Evolutionary conservation across 805 yeast species (phyloP).

Genomic region (Suhomyces emberorum): DNA sequence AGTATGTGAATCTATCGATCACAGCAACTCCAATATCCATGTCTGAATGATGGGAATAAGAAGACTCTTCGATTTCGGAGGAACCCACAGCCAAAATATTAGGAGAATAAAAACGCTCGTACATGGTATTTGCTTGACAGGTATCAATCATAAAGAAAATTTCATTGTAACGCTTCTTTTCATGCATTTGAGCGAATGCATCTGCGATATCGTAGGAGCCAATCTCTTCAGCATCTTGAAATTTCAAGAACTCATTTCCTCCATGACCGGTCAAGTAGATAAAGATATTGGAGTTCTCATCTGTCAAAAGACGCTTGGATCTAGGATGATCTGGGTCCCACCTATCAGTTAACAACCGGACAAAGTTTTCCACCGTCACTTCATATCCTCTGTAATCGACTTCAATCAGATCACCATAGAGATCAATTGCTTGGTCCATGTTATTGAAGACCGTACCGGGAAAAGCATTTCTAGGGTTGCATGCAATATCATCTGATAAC

Average conservation of each 20-base stretch:
- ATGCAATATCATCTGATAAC: conserved; percentile 96
- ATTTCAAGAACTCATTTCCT: conserved; percentile 93
- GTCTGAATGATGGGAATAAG: conserved; percentile 95
- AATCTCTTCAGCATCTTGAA: conserved; percentile 98
- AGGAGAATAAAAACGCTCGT: conserved; percentile 86
- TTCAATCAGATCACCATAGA: conserved; percentile 92
- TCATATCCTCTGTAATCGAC: conserved; percentile 98
- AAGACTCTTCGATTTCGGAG: conserved; percentile 79
- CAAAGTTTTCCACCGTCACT: conserved; percentile 94
- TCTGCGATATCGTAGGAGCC: conserved; percentile 95
- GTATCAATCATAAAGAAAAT: conserved; percentile 97
- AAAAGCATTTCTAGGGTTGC: conserved; percentile 92
- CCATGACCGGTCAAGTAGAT: conserved; percentile 98
- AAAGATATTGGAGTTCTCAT: conserved; percentile 90
- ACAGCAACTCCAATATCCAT: conserved; percentile 96
- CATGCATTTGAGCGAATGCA: conserved; percentile 96
- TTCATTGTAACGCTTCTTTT: conserved; percentile 91
- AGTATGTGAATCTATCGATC: conserved; percentile 93
- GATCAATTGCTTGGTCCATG: conserved; percentile 84
- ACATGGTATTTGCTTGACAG: conserved; percentile 98
- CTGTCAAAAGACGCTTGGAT: conserved; percentile 84
- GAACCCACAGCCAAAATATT: conserved; percentile 92
- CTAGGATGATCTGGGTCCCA: conserved; percentile 95
- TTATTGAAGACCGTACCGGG: conserved; percentile 96
- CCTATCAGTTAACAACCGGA: conserved; percentile 88